Evolutionary conservation across 371 early-diverging fungal genomes (phyloP), one percentile per base, ranked within the genome.

Genomic region (Blakeslea trispora): DNA sequence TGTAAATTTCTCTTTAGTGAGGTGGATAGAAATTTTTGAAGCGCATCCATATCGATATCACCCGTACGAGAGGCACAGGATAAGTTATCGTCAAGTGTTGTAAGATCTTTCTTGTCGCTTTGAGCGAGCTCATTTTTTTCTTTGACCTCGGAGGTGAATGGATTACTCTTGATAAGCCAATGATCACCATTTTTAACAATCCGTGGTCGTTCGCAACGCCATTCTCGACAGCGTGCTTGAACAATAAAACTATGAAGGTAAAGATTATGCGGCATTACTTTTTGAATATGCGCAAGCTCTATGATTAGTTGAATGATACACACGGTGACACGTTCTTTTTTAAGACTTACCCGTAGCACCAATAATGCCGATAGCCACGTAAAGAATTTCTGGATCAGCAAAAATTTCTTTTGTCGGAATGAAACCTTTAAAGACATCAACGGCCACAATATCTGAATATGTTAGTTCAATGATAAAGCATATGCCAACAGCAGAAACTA

Each of bases 361-460:
- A 57, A 92, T 81, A 53, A 92, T 92, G 45, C 88, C 91, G 48
- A 92, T 86, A 11, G 91, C 83, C 2, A 92, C 65, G 54, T 88
- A 91, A 1, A 94, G 68, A 40, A 76, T 71, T 5, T 79, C 83
- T 0, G 71, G 52, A 40, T 89, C 73, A 5, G 81, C 81, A 49
- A 92, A 79, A 23, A 92, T 76, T 49, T 75, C 77, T 23, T 59
- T 46, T 14, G 76, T 75, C 0, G 93, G 94, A 10, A 92, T 21
- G 54, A 78, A 91, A 0, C 94, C 94, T 45, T 66, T 67, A 15
- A 83, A 57, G 6, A 92, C 90, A 40, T 84, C 83, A 11, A 65
- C 76, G 34, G 83, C 79, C 3, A 78, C 72, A 1, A 90, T 85
- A 49, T 82, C 60, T 5, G 89, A 78, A 52, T 84, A 79, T 8